Evolutionary conservation across 2,329 filamentous ascomycete species (phyloP), one percentile per base, ranked within the genome.

Genomic region (Pseudogymnoascus sp.): DNA sequence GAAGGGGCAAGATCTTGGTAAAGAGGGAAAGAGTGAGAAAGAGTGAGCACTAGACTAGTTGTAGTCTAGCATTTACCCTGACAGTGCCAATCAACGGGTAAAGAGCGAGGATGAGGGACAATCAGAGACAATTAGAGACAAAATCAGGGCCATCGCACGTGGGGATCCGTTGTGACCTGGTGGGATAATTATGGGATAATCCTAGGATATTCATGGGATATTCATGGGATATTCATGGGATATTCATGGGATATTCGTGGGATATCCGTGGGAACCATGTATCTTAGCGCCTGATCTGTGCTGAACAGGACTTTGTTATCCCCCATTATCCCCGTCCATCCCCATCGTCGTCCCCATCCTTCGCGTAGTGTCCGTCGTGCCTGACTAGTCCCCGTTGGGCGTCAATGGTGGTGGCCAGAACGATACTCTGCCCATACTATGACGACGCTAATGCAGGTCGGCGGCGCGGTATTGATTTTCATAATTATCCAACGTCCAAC

Each of bases 401-500:
- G 42, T 47, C 42, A 44, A 42, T 13, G 1, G 10, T 11, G 6
- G 7, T 33, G 21, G 42, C 42, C 42, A 47, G 19, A 44, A 21
- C 8, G 16, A 44, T n/a, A n/a, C n/a, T n/a, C n/a, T n/a, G n/a
- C n/a, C n/a, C n/a, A n/a, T n/a, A n/a, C n/a, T n/a, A n/a, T n/a
- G n/a, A n/a, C n/a, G n/a, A n/a, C n/a, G 24, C 44, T 50, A 59
- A 68, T 56, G 40, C 64, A 69, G 11, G 64, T 56, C 13, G 67
- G 63, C 11, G 70, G 61, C 21, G 69, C 67, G 29, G 68, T 68
- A 62, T 70, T 68, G 4, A 63, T 67, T n/a, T 63, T 44, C 19
- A 65, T n/a, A n/a, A n/a, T n/a, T n/a, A n/a, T n/a, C n/a, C n/a
- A n/a, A n/a, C n/a, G n/a, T n/a, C n/a, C n/a, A n/a, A n/a, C n/a